A percentile compares a stretch with the other conserved stretches of the same genome.
phyloP scores from a whole-genome alignment of 148 eudicot species.

The Rhododendron mucronatum region DNA sequence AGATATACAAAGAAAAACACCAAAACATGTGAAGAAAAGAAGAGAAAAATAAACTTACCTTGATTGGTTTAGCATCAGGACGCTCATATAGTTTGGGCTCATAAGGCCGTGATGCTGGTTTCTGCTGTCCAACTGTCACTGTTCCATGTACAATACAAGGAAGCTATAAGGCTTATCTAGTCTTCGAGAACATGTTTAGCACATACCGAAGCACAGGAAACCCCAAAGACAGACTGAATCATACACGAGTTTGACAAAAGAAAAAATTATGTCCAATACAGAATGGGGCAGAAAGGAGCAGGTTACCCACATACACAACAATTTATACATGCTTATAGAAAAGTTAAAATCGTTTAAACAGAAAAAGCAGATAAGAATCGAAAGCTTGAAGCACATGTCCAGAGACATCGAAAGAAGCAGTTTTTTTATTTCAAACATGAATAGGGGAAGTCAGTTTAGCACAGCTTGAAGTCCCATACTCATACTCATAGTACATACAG shows the following conservation, averaged over 20 bases:
- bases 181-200: neutral
- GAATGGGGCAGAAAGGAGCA: neutral
- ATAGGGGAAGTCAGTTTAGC: neutral
- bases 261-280: neutral
- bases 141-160: constrained; percentile 19
- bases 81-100: constrained; percentile 55
- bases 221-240: neutral
- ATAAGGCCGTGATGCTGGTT: constrained; percentile 46
- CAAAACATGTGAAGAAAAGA: neutral
- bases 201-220: constrained; percentile 1
- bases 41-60: constrained; percentile 41
- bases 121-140: constrained; percentile 51
- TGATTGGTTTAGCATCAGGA: constrained; percentile 48
- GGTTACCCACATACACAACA: neutral
- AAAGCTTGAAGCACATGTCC: neutral
- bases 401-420: neutral
- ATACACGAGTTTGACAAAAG: neutral
- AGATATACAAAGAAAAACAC: neutral
- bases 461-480: neutral
- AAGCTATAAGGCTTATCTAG: constrained; percentile 1
- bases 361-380: neutral
- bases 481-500: neutral
- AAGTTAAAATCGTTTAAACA: neutral
- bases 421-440: neutral
- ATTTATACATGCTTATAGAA: neutral